These are phyloP conservation scores for Podaxis mareebaensis DNA, from an alignment of 768 basidiomycete species.

Conservation along the genomic window DNA sequence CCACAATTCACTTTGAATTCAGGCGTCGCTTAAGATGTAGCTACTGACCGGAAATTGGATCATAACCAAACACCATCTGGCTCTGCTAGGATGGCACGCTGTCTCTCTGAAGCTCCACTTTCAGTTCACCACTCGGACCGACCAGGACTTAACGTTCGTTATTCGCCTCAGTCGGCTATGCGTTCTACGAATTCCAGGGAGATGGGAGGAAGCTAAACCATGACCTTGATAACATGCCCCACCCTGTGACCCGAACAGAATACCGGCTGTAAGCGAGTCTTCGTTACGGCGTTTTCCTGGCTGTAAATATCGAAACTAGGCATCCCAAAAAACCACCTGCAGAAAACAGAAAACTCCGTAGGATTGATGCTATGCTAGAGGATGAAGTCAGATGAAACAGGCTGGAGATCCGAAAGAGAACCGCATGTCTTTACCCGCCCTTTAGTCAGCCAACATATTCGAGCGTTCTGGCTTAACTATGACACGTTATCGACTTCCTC, in stretches of 20 bases:
- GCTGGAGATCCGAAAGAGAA: not conserved
- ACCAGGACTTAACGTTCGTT: slow-evolving; percentile 15
- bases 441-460: not conserved
- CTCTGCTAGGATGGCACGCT: not conserved
- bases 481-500: slow-evolving; percentile 17
- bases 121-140: not conserved
- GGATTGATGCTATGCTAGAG: not conserved
- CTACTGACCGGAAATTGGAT: not conserved
- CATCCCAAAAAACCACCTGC: slow-evolving; percentile 10
- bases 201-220: slow-evolving; percentile 14
- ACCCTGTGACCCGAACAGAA: slow-evolving; percentile 8
- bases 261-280: not conserved
- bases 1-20: not conserved
- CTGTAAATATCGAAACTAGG: not conserved
- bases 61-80: not conserved
- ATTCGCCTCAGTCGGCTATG: slow-evolving; percentile 21
- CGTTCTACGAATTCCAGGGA: not conserved
- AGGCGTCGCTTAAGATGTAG: not conserved
- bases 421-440: slow-evolving; percentile 15
- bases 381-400: slow-evolving; percentile 10
- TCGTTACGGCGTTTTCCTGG: not conserved
- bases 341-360: slow-evolving; percentile 6
- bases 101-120: not conserved
- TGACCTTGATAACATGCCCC: slow-evolving; percentile 6
- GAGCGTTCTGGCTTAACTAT: slow-evolving; percentile 18